Base-by-base conservation (phyloP, 306 rosid species). In the barrel medic (Medicago truncatula) region DNA sequence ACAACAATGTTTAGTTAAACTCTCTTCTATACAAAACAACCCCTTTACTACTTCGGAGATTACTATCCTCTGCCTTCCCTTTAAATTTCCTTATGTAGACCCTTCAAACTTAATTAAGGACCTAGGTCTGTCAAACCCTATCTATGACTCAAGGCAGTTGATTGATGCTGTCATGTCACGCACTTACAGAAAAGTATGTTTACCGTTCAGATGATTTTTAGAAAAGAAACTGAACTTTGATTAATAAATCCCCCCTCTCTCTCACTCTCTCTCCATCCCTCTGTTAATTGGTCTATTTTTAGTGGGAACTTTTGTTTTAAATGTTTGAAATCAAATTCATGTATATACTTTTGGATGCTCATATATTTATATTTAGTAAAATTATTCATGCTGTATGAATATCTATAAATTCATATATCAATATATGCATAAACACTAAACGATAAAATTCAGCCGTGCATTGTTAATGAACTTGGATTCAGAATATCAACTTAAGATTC, bases 381-480 rank as follows among this genome's bases (percentile, higher is more conserved):
- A 52, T 52, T 20, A 52, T 52, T 52, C 23, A 52, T 52, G 58
- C 9, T 52, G 21, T 9, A 53, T 17, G 12, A 53, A 17, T 47
- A 47, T 47, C 17, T 12, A 47, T 14, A n/a, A 47, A 47, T 47
- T 47, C 53, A 40, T 40, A 40, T 40, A 40, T 40, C 44, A 40
- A 47, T 47, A 47, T 47, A 47, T 47, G 53, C n/a, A 47, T 47
- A 47, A 13, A 44, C 50, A 44, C 50, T 10, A 44, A 14, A 47
- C 14, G 53, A 47, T 53, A 53, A 53, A 8, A 53, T 53, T 14
- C 25, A 16, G 28, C 13, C 18, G 5, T 53, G 21, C 23, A 53
- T 53, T 53, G 60, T 18, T 53, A 53, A 53, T 53, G 60, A 53
- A 53, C 23, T 17, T 16, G 60, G 60, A 53, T 53, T 53, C 25